A percentile compares a stretch with the other conserved stretches of the same genome.
phyloP scores from a whole-genome alignment of 345 rosid genomes.

The Populus deltoides region DNA sequence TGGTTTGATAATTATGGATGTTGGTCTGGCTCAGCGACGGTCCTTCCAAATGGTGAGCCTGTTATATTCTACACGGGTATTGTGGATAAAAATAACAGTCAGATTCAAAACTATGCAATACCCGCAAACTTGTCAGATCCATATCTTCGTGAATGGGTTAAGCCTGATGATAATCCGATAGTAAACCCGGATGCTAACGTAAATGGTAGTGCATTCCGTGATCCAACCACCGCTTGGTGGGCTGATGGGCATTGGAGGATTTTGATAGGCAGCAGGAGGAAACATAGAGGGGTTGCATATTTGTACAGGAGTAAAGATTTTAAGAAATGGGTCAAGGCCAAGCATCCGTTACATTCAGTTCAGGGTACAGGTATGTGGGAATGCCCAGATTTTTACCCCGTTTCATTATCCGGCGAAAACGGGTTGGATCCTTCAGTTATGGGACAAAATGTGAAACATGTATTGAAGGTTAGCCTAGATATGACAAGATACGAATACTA shows the following conservation, averaged over 20 bases:
- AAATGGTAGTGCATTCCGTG: conserved; percentile 78
- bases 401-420: conserved; percentile 26
- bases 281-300: conserved; percentile 56
- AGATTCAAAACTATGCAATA: conserved; percentile 69
- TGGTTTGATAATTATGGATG: conserved; percentile 68
- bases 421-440: conserved; percentile 49
- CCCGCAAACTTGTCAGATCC: conserved; percentile 74
- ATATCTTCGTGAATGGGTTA: conserved; percentile 68
- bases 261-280: conserved; percentile 49
- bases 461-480: conserved; percentile 76
- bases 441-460: conserved; percentile 40
- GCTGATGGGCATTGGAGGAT: conserved; percentile 61
- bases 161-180: conserved; percentile 70
- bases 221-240: conserved; percentile 86
- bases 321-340: conserved; percentile 56
- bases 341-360: conserved; percentile 61
- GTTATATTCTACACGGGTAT: conserved; percentile 73
- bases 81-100: conserved; percentile 34
- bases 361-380: conserved; percentile 76
- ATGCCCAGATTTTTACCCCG: conserved; percentile 88
- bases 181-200: conserved; percentile 42
- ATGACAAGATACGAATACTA: conserved; percentile 69
- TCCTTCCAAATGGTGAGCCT: conserved; percentile 57
- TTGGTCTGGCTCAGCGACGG: conserved; percentile 92
- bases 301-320: conserved; percentile 70